phyloP scores from a whole-genome alignment of 192 early-diverging fungal genomes.

The Gigaspora rosea region DNA sequence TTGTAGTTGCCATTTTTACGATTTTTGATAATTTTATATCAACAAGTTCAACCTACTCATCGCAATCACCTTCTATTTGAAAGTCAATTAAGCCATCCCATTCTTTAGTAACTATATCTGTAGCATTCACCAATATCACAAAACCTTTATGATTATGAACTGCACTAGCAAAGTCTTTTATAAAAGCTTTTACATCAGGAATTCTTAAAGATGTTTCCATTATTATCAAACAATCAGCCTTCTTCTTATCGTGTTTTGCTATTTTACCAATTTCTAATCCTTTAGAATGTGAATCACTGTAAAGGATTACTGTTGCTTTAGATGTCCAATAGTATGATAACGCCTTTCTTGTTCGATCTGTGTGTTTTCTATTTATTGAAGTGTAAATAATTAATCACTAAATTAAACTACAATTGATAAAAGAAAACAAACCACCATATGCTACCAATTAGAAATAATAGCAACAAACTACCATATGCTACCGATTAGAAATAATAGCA shows the following conservation, averaged over 20 bases:
- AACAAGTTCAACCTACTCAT: conserved; percentile 58
- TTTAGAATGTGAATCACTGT: conserved; percentile 86
- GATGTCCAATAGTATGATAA: conserved; percentile 66
- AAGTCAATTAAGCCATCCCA: conserved; percentile 84
- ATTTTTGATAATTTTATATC: conserved; percentile 39
- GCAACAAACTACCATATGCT: not conserved
- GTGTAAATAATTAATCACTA: not conserved
- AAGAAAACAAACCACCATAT: not conserved
- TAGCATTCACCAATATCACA: conserved; percentile 77
- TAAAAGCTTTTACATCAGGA: conserved; percentile 70
- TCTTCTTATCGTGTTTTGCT: conserved; percentile 54
- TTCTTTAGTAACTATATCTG: conserved; percentile 61
- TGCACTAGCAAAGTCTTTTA: conserved; percentile 68
- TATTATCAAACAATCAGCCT: conserved; percentile 78
- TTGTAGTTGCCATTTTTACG: not conserved
- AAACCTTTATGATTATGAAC: conserved; percentile 58
- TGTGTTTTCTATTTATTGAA: conserved; percentile 35
- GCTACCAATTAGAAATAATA: too few relatives aligned
- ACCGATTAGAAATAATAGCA: too few relatives aligned
- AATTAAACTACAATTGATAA: not conserved
- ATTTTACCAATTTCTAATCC: conserved; percentile 69
- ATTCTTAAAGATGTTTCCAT: conserved; percentile 91
- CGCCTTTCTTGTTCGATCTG: conserved; percentile 79
- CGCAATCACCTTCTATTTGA: conserved; percentile 67
- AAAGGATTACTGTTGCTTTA: conserved; percentile 92